phyloP scores from a whole-genome alignment of 2,329 filamentous ascomycete species.

The Scopulariopsis brevicaulis region DNA sequence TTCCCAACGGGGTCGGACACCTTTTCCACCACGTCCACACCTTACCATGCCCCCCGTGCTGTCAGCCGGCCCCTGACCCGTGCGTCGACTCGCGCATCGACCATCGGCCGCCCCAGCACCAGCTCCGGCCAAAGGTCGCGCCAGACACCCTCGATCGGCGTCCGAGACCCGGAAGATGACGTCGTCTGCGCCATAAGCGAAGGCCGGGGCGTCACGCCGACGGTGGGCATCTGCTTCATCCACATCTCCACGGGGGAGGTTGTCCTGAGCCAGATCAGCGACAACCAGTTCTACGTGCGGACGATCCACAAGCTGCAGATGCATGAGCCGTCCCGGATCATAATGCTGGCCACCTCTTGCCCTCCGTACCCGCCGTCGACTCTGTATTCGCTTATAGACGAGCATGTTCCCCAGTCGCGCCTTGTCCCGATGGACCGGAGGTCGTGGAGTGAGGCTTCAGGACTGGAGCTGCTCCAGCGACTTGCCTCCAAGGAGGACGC shows the following conservation, averaged over 20 bases:
- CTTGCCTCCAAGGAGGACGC: slow-evolving; percentile 74
- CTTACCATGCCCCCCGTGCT: slow-evolving; percentile 2
- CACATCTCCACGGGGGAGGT: slow-evolving; percentile 79
- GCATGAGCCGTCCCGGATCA: slow-evolving; percentile 66
- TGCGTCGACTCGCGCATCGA: slow-evolving; percentile 6
- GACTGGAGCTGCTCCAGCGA: slow-evolving; percentile 65
- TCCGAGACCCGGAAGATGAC: slow-evolving; percentile 44
- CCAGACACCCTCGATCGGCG: slow-evolving; percentile 24
- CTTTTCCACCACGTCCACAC: neutral
- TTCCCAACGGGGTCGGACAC: neutral
- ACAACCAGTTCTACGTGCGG: slow-evolving; percentile 83
- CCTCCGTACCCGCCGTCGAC: slow-evolving; percentile 58
- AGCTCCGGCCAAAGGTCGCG: slow-evolving; percentile 33
- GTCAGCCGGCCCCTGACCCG: slow-evolving; percentile 2
- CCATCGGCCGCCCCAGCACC: slow-evolving; percentile 20
- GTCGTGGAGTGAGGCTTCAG: slow-evolving; percentile 72
- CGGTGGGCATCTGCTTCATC: slow-evolving; percentile 76
- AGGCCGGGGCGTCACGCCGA: slow-evolving; percentile 75
- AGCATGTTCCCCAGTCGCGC: slow-evolving; percentile 52
- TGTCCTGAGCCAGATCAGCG: slow-evolving; percentile 80
- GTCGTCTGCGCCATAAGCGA: slow-evolving; percentile 85
- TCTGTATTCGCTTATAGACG: slow-evolving; percentile 61
- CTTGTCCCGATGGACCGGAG: slow-evolving; percentile 54
- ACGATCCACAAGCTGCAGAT: slow-evolving; percentile 80
- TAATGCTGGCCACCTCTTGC: slow-evolving; percentile 63